Evolutionary conservation across 1,284 basidiomycete species (phyloP).

Genomic region (Mycosarcoma maydis): DNA sequence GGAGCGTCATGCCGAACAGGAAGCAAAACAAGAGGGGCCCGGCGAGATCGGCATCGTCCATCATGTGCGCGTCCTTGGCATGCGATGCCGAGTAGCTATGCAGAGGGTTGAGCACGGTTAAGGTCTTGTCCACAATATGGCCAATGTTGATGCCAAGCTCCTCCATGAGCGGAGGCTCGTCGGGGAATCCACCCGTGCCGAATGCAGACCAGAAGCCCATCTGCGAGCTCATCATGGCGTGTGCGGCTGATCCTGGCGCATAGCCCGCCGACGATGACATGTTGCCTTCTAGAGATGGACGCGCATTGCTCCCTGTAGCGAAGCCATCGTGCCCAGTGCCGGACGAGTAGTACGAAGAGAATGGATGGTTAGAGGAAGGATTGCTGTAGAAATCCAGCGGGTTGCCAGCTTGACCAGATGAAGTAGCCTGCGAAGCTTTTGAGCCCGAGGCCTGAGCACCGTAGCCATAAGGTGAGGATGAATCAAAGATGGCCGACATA

Average conservation of each 20-base stretch:
- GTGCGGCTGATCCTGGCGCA: conserved; percentile 40
- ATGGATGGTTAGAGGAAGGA: conserved; percentile 21
- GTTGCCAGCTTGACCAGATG: conserved; percentile 25
- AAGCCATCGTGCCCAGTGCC: conserved; percentile 33
- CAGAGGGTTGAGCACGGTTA: conserved; percentile 94
- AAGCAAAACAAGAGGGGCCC: conserved; percentile 97
- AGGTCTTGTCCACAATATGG: conserved; percentile 91
- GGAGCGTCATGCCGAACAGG: conserved; percentile 69
- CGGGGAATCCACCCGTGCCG: conserved; percentile 65
- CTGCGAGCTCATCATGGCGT: conserved; percentile 55
- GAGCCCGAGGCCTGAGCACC: conserved; percentile 30
- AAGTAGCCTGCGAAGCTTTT: conserved; percentile 26
- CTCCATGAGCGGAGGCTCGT: conserved; percentile 65
- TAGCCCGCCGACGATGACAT: conserved; percentile 49
- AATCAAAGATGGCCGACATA: conserved; percentile 56
- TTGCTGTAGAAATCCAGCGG: conserved; percentile 49
- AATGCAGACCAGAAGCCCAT: conserved; percentile 64
- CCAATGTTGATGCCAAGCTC: conserved; percentile 97
- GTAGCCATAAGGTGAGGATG: conserved; percentile 47
- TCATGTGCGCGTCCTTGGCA: conserved; percentile 82
- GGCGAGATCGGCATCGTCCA: conserved; percentile 99
- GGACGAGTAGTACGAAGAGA: conserved; percentile 41
- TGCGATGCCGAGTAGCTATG: conserved; percentile 72
- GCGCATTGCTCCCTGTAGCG: conserved; percentile 35
- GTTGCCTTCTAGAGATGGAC: conserved; percentile 58